These are phyloP conservation scores for Oryza longistaminata DNA, from an alignment of 176 grass and related monocot species.

Conservation along the genomic window DNA sequence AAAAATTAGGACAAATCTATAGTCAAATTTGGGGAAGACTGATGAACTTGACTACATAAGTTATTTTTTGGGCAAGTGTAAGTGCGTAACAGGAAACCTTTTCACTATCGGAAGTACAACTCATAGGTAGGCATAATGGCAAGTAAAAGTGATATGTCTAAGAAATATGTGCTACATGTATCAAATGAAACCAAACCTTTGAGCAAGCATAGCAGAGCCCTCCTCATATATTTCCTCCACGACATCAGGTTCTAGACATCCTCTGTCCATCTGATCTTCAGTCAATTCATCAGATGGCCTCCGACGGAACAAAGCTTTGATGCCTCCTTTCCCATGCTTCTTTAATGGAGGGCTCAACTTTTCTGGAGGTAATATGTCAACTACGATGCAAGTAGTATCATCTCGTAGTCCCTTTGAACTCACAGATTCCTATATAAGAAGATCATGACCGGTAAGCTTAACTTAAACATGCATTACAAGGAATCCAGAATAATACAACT, in stretches of 20 bases:
- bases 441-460: slow-evolving; percentile 14
- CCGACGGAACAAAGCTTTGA: slow-evolving; percentile 72
- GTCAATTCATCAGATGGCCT: slow-evolving; percentile 77
- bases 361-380: slow-evolving; percentile 86
- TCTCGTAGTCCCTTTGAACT: slow-evolving; percentile 76
- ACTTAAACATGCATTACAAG: slow-evolving; percentile 2
- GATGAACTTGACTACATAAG: too few relatives aligned
- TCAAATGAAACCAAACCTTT: slow-evolving; percentile 52
- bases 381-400: slow-evolving; percentile 93
- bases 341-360: slow-evolving; percentile 77
- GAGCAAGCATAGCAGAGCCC: slow-evolving; percentile 64
- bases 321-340: slow-evolving; percentile 66
- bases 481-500: not conserved
- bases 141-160: not conserved
- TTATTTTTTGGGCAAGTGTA: too few relatives aligned
- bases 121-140: not conserved
- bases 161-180: slow-evolving; percentile 3
- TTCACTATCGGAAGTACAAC: slow-evolving; percentile 4
- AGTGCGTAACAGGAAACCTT: not conserved
- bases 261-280: slow-evolving; percentile 60
- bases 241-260: slow-evolving; percentile 75
- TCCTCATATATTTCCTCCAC: slow-evolving; percentile 80
- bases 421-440: slow-evolving; percentile 68
- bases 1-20: not conserved
- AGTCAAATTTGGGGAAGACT: not conserved